Conservation (phyloP, 768 basidiomycete species). For the Macrolepiota fuliginosa region DNA sequence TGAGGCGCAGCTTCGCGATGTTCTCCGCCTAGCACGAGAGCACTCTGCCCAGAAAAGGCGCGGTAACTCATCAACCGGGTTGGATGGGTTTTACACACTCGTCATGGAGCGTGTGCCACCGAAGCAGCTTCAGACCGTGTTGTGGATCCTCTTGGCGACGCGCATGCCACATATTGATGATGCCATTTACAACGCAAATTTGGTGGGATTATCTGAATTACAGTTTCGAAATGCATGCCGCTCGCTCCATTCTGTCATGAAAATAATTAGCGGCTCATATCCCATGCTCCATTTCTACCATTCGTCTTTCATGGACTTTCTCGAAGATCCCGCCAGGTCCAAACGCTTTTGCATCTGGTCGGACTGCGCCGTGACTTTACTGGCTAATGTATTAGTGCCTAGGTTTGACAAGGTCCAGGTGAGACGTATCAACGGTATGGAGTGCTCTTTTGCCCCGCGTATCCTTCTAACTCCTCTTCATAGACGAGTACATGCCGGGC, state of each 20-base stretch:
- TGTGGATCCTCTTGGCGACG: not conserved
- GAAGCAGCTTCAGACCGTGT: no score
- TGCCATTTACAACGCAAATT: no score
- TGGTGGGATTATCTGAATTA: no score
- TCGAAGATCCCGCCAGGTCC: not conserved
- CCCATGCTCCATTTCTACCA: not conserved
- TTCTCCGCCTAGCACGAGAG: no score
- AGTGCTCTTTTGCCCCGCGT: not conserved
- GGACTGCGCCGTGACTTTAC: not conserved
- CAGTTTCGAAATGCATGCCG: not conserved
- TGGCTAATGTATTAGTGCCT: not conserved
- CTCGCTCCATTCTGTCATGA: not conserved
- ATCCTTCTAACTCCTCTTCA: not conserved
- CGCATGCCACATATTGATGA: not conserved
- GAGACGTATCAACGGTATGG: not conserved
- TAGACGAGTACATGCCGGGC: not conserved
- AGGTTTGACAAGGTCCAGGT: not conserved
- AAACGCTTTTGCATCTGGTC: not conserved
- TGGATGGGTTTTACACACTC: no score
- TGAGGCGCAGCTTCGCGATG: no score
- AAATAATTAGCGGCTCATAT: not conserved
- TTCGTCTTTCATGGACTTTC: no score
- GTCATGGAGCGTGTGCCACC: no score
- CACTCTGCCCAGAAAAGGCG: no score
- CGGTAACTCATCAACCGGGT: no score